Base-by-base conservation (phyloP, 345 rosid genomes). In the Salix viminalis region DNA sequence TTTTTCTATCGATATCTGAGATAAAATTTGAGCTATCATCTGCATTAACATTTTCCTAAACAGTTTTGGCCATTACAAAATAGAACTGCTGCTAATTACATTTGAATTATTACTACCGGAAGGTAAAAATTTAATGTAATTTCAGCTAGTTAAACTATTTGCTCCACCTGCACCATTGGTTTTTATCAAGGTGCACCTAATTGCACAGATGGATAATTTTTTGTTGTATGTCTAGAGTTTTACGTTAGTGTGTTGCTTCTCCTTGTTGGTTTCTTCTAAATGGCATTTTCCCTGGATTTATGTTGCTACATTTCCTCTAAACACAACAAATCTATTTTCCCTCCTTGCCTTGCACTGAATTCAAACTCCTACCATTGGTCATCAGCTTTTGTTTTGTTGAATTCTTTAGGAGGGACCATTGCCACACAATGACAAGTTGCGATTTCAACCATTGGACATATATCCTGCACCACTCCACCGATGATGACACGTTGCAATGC, bases 381-480 rank as follows among this genome's bases (percentile, higher is more conserved):
- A 18, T 66, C 6, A 46, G 5, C 16, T 76, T 70, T 65, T 13
- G 23, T 52, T 75, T 61, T 81, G 67, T 65, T 67, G 8, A 79
- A 79, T 68, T 81, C 64, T 64, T 69, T 83, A 94, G 99, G 97
- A 87, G 77, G 93, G 85, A 84, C 89, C 89, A 28, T 77, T 90
- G 85, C 94, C 91, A 79, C 93, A 65, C 75, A 91, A 89, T 44
- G 90, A 90, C 70, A 83, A 77, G 58, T 77, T 88, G 82, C 88
- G 90, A 71, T 93, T 91, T 81, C 90, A 88, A 77, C 90, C 97
- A 34, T 26, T 91, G 79, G 93, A 95, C 76, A 69, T 95, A 79
- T 91, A 90, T 79, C 89, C 97, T 75, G 97, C 97, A 7, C 96
- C 92, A 2, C 91, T 91, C 42, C 96, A 91, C 77, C 86, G 96